Evolutionary conservation across 768 basidiomycete genomes (phyloP).

Genomic region (Polyporus arcularius): DNA sequence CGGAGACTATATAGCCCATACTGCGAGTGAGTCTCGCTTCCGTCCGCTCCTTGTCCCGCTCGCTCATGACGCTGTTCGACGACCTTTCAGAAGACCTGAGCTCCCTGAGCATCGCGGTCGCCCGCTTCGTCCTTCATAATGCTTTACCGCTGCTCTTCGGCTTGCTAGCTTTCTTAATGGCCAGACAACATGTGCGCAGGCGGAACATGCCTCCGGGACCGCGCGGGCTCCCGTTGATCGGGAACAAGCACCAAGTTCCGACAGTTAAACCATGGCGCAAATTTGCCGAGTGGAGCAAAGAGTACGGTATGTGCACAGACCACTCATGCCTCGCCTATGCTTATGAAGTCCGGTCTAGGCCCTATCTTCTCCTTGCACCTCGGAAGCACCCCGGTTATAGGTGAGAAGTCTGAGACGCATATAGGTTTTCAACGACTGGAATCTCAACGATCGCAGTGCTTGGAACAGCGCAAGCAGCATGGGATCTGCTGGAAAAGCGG

Average conservation of each 20-base stretch:
- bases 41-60: too few relatives aligned
- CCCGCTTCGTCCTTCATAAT: neutral
- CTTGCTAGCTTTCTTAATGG: neutral
- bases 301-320: constrained; percentile 40
- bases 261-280: constrained; percentile 47
- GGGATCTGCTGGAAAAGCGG: constrained; percentile 50
- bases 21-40: too few relatives aligned
- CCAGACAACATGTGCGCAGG: constrained; percentile 2
- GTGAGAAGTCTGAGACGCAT: constrained; percentile 32
- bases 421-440: neutral
- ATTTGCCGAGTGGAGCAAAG: constrained; percentile 47
- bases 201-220: constrained; percentile 48
- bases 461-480: constrained; percentile 46
- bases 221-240: constrained; percentile 44
- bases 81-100: neutral
- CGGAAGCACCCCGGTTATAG: constrained; percentile 44
- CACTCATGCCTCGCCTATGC: neutral
- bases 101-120: neutral
- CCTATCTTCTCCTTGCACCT: constrained; percentile 44
- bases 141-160: constrained; percentile 1
- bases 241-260: constrained; percentile 49
- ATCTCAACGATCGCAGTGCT: constrained; percentile 33
- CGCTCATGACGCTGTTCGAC: neutral
- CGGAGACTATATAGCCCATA: too few relatives aligned
- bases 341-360: constrained; percentile 27